phyloP scores from a whole-genome alignment of 2,329 filamentous ascomycete species.

The Eutypa lata region DNA sequence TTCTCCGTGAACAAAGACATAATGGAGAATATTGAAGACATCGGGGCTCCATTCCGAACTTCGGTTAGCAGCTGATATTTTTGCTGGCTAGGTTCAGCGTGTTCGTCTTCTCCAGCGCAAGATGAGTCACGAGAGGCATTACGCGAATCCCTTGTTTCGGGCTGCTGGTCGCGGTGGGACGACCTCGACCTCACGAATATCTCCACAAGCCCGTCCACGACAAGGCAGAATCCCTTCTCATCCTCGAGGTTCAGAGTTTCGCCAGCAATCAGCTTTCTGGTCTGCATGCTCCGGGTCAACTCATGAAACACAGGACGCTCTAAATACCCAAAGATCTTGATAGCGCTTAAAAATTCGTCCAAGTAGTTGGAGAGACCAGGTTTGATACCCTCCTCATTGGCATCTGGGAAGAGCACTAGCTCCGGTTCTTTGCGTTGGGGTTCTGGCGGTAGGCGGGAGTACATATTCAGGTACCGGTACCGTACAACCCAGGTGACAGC shows the following conservation, averaged over 20 bases:
- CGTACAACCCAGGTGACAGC: constrained; percentile 89
- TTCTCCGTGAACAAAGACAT: constrained; percentile 96
- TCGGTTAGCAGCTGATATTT: constrained; percentile 94
- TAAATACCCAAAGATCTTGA: constrained; percentile 97
- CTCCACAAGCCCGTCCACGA: constrained; percentile 93
- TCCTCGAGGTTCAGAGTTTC: constrained; percentile 95
- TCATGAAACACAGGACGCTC: constrained; percentile 97
- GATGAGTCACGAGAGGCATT: constrained; percentile 45
- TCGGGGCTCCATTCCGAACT: constrained; percentile 94
- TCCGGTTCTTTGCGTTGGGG: constrained; percentile 95
- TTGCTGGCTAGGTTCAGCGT: constrained; percentile 63
- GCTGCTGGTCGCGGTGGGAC: constrained; percentile 36
- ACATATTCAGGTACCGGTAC: constrained; percentile 96
- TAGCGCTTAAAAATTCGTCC: constrained; percentile 96
- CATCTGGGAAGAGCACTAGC: constrained; percentile 90
- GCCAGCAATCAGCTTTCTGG: constrained; percentile 89
- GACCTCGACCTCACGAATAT: constrained; percentile 99
- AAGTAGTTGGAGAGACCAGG: constrained; percentile 92
- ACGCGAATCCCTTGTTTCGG: constrained; percentile 34
- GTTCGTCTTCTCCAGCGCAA: constrained; percentile 66
- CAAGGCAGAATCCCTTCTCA: constrained; percentile 95
- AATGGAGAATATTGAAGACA: constrained; percentile 98
- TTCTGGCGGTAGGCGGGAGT: constrained; percentile 87
- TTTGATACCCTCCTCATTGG: constrained; percentile 85
- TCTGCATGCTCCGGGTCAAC: constrained; percentile 97